phyloP scores from a whole-genome alignment of 2,329 filamentous ascomycete species.

The Alternaria tenuissima region DNA sequence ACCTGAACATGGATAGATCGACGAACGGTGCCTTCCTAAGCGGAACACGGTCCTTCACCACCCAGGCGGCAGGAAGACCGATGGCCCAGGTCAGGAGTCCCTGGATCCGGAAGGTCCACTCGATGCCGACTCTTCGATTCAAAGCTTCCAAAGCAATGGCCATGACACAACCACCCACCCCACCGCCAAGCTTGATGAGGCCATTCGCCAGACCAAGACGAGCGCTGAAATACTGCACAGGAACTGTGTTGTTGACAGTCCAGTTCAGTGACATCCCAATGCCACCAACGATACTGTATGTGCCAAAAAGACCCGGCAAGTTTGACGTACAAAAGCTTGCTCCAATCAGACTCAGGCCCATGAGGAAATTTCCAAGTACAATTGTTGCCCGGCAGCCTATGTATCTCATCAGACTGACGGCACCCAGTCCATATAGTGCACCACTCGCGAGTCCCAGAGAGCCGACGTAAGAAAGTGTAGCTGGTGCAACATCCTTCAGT shows the following conservation, averaged over 20 bases:
- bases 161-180: conserved; percentile 38
- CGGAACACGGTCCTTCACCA: conserved; percentile 37
- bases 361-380: conserved; percentile 59
- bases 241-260: conserved; percentile 32
- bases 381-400: conserved; percentile 60
- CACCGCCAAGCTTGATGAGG: conserved; percentile 41
- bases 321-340: conserved; percentile 58
- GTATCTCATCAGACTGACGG: conserved; percentile 60
- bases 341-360: conserved; percentile 60
- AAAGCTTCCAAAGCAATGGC: conserved; percentile 37
- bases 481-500: conserved; percentile 55
- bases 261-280: conserved; percentile 49
- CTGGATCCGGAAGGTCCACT: conserved; percentile 43
- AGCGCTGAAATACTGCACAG: conserved; percentile 42
- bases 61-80: conserved; percentile 36
- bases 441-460: conserved; percentile 61
- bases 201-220: conserved; percentile 42
- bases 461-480: conserved; percentile 67
- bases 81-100: conserved; percentile 36
- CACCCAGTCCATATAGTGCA: conserved; percentile 61
- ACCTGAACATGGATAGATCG: conserved; percentile 36
- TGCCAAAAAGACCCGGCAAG: conserved; percentile 59
- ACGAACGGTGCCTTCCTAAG: conserved; percentile 32
- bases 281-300: conserved; percentile 58
- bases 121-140: conserved; percentile 36